phyloP scores from a whole-genome alignment of 257 asterid genomes.

The Lycium ferocissimum region DNA sequence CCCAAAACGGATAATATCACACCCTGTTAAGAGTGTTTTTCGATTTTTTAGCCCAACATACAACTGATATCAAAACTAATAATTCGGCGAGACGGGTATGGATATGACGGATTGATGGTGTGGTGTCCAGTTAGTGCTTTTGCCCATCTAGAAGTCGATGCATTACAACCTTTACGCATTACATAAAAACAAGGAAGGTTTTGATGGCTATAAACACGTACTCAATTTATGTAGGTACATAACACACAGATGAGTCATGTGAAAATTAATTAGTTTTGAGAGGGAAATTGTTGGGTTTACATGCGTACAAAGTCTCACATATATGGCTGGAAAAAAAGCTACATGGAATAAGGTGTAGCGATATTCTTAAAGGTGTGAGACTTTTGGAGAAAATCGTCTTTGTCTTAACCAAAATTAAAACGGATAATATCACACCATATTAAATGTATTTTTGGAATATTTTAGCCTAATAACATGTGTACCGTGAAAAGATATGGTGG shows the following conservation, averaged over 20 bases:
- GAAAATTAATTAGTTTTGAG: neutral
- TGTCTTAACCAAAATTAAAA: neutral
- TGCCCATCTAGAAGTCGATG: neutral
- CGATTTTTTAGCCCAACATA: neutral
- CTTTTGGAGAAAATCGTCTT: neutral
- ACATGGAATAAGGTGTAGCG: neutral
- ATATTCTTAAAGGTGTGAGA: neutral
- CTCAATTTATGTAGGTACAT: neutral
- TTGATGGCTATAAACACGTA: neutral
- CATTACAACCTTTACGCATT: neutral
- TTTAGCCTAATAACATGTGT: neutral
- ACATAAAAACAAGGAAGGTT: neutral
- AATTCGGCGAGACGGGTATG: neutral
- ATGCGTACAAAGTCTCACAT: neutral
- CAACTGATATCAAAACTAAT: neutral
- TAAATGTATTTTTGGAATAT: neutral
- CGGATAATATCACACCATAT: neutral
- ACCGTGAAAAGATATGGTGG: neutral
- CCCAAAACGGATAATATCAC: neutral
- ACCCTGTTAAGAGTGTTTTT: neutral
- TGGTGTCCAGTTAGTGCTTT: neutral
- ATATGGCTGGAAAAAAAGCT: neutral
- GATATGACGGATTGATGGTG: neutral
- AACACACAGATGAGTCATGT: neutral
- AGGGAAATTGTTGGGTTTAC: neutral